phyloP scores from a whole-genome alignment of 1,284 basidiomycete species.

The Vanrija sp. region DNA sequence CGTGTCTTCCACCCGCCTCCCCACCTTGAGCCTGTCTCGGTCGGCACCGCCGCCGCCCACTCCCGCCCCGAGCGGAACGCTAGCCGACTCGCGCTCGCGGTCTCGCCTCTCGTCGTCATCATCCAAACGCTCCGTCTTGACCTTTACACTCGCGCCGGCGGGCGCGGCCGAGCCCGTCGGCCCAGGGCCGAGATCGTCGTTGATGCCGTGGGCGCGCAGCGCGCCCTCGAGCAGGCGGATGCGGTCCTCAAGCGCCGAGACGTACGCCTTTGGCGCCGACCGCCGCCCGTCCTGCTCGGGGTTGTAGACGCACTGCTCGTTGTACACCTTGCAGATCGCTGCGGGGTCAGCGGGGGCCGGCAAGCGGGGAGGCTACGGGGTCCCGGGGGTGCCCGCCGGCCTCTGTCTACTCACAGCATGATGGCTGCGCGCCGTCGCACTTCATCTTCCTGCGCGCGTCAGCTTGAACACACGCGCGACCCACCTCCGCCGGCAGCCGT shows the following conservation, averaged over 20 bases:
- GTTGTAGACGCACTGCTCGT: slow-evolving; percentile 21
- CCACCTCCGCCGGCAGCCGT: slow-evolving; percentile 17
- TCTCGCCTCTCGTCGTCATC: neutral
- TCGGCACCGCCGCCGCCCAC: no score
- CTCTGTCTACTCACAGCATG: slow-evolving; percentile 11
- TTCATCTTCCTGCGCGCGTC: slow-evolving; percentile 19
- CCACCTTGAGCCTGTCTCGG: no score
- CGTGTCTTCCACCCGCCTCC: no score
- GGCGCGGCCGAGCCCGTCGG: neutral
- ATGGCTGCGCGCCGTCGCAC: slow-evolving; percentile 18
- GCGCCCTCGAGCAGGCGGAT: slow-evolving; percentile 16
- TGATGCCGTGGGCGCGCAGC: slow-evolving; percentile 9
- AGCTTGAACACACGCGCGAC: neutral
- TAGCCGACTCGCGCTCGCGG: neutral
- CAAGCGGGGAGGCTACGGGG: neutral
- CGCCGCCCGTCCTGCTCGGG: slow-evolving; percentile 19
- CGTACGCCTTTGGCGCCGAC: slow-evolving; percentile 19
- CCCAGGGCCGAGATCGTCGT: neutral
- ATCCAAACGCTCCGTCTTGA: neutral
- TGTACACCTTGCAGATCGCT: slow-evolving; percentile 22
- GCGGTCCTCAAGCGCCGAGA: slow-evolving; percentile 16
- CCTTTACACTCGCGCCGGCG: neutral
- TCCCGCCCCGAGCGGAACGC: no score
- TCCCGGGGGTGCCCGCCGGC: neutral
- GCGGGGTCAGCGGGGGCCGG: slow-evolving; percentile 2